Conservation (phyloP, 2,329 filamentous ascomycete genomes). For the Aspergillus thermomutatus region DNA sequence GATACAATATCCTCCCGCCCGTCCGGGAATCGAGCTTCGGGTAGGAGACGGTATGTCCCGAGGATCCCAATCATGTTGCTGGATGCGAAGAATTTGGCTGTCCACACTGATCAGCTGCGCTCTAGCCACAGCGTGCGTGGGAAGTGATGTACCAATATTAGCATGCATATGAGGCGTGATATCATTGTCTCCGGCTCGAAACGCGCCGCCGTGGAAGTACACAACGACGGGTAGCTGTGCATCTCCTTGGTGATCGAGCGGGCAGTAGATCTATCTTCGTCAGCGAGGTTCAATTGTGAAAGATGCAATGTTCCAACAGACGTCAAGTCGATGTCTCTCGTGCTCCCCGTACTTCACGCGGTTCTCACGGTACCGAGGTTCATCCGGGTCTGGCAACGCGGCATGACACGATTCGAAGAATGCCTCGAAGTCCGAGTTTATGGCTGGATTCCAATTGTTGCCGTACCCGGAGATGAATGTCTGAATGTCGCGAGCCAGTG, state of each 20-base stretch:
- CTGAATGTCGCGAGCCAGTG: background rate
- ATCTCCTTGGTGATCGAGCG: background rate
- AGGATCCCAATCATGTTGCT: background rate
- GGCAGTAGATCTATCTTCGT: background rate
- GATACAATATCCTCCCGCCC: background rate
- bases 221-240: background rate
- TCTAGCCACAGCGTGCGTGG: background rate
- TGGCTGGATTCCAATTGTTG: background rate
- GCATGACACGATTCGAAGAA: background rate
- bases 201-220: constrained; percentile 6
- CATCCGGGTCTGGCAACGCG: background rate
- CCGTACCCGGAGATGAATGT: constrained; percentile 1
- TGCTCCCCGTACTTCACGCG: background rate
- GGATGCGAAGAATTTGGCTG: background rate
- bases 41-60: constrained; percentile 2
- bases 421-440: background rate
- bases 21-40: background rate
- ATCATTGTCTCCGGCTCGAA: constrained; percentile 3
- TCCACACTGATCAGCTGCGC: no score
- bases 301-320: background rate
- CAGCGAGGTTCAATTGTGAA: background rate
- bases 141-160: constrained; percentile 1
- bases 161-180: constrained; percentile 2
- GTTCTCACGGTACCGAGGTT: background rate
- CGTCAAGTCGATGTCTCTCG: background rate